A percentile compares a stretch with the other conserved stretches of the same genome.
Evolutionary conservation across 306 rosid genomes (phyloP).

Genomic region (Prunus dulcis): DNA sequence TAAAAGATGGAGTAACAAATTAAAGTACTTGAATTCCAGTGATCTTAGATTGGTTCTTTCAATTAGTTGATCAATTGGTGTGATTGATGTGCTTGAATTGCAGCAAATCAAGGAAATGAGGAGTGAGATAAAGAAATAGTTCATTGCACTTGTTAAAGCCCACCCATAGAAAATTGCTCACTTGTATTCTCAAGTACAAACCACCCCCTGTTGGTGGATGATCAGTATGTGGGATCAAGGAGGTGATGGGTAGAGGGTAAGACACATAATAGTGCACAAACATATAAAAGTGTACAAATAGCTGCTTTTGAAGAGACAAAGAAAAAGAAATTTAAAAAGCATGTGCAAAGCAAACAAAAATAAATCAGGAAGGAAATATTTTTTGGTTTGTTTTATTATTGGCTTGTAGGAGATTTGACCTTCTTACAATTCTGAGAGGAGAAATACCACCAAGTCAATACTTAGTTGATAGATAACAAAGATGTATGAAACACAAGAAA

Average conservation of each 20-base stretch:
- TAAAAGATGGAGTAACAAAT: not conserved
- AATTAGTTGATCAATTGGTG: not conserved
- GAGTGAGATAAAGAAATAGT: no score
- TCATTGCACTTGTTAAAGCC: not conserved
- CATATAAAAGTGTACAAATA: constrained; percentile 6
- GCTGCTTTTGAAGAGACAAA: constrained; percentile 28
- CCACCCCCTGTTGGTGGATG: constrained; percentile 6
- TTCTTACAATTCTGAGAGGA: no score
- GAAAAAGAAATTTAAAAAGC: constrained; percentile 12
- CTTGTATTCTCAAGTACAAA: not conserved
- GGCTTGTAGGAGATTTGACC: no score
- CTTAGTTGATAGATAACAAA: not conserved
- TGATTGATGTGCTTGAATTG: not conserved
- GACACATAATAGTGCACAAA: constrained; percentile 5
- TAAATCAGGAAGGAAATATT: not conserved
- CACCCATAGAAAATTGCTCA: not conserved
- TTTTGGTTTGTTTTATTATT: not conserved
- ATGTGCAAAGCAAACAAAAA: not conserved
- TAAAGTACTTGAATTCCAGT: not conserved
- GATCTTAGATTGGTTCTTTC: not conserved
- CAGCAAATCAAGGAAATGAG: no score
- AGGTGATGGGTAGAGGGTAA: constrained; percentile 9
- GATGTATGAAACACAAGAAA: not conserved
- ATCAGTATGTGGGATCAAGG: not conserved
- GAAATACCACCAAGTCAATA: no score